A percentile compares a stretch with the other conserved stretches of the same genome.
Evolutionary conservation across 2,329 filamentous ascomycete genomes (phyloP).

Genomic region (Phyllosticta citribraziliensis): DNA sequence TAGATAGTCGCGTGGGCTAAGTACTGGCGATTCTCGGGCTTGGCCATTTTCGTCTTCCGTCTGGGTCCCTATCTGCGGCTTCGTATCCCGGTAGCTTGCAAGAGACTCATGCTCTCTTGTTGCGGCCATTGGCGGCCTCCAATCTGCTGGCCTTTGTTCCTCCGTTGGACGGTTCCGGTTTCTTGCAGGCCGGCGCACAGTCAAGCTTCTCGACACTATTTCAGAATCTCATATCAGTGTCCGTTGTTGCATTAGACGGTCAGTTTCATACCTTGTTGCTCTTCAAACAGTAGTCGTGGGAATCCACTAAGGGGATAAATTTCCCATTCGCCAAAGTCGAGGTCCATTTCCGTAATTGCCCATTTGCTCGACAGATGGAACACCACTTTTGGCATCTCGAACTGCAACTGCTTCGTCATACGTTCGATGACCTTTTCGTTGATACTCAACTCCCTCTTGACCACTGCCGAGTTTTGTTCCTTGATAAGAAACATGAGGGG

Average conservation of each 20-base stretch:
- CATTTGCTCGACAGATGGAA: background rate
- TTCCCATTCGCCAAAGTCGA: background rate
- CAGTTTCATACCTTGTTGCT: background rate
- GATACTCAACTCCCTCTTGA: background rate
- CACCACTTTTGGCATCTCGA: background rate
- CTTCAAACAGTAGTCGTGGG: background rate
- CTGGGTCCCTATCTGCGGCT: background rate
- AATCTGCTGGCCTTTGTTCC: background rate
- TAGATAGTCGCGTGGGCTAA: background rate
- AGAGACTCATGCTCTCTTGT: background rate
- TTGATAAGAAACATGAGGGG: slow-evolving; percentile 8
- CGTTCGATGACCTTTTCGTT: background rate
- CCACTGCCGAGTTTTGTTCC: background rate
- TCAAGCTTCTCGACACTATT: background rate
- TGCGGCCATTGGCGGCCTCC: background rate
- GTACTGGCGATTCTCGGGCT: background rate
- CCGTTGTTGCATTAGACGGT: background rate
- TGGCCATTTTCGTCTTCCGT: background rate
- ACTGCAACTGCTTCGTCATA: background rate
- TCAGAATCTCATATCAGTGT: background rate
- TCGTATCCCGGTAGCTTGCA: background rate
- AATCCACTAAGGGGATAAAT: slow-evolving; percentile 3
- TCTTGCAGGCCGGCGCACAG: background rate
- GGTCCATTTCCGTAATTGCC: background rate
- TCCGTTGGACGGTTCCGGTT: background rate